A percentile compares a stretch with the other conserved stretches of the same genome.
phyloP scores from a whole-genome alignment of 306 rosid genomes.

The Medicago ruthenica region DNA sequence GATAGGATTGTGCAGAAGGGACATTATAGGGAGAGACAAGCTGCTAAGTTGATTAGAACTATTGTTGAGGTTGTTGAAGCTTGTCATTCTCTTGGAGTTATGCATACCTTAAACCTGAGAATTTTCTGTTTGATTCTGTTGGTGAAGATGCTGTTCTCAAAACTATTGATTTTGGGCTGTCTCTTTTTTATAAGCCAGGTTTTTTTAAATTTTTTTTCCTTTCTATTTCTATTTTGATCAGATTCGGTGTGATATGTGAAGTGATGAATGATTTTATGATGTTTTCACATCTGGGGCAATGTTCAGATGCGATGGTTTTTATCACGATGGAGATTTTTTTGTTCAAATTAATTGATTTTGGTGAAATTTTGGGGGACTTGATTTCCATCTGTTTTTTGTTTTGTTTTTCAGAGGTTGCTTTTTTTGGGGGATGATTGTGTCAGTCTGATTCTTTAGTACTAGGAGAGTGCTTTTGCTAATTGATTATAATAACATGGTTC shows the following conservation, averaged over 20 bases:
- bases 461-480: background rate
- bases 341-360: background rate
- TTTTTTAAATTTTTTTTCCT: background rate
- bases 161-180: conserved; percentile 63
- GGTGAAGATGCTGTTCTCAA: conserved; percentile 62
- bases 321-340: background rate
- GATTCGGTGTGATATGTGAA: conserved; percentile 7
- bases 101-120: conserved; percentile 69
- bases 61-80: conserved; percentile 60
- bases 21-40: conserved; percentile 61
- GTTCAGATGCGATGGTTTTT: background rate
- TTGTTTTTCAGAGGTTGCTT: background rate
- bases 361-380: conserved; percentile 19
- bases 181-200: conserved; percentile 65
- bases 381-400: background rate
- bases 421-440: background rate
- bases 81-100: conserved; percentile 65
- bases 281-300: conserved; percentile 13
- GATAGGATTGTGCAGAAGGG: conserved; percentile 61
- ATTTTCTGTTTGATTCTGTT: conserved; percentile 56
- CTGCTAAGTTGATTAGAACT: conserved; percentile 53
- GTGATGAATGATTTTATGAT: background rate
- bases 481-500: background rate
- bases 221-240: conserved; percentile 2
- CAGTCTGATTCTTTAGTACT: background rate